Evolutionary conservation across 2,329 filamentous ascomycete genomes (phyloP).

Genomic region (Penicillium sp.): DNA sequence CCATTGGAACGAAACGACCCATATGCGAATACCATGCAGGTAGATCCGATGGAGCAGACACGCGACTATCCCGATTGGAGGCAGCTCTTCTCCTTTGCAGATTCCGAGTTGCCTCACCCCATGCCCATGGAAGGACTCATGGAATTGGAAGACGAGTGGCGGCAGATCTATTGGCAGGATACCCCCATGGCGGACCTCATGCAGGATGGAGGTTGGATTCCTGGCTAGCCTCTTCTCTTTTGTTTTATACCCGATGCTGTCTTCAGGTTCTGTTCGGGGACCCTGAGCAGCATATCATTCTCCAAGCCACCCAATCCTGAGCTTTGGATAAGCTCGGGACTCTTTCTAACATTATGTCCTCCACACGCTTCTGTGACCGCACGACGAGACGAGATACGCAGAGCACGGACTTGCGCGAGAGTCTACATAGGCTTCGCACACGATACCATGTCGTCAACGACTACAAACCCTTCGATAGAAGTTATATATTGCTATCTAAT

Average conservation of each 20-base stretch:
- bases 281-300: neutral
- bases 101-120: slow-evolving; percentile 35
- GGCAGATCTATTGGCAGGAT: slow-evolving; percentile 44
- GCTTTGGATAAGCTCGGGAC: neutral
- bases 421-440: slow-evolving; percentile 5
- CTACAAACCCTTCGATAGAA: slow-evolving; percentile 19
- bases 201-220: slow-evolving; percentile 39
- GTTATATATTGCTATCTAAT: slow-evolving; percentile 19
- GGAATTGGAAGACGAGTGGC: slow-evolving; percentile 43
- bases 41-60: slow-evolving; percentile 31
- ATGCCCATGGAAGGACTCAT: slow-evolving; percentile 37
- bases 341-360: neutral
- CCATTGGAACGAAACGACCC: slow-evolving; percentile 22
- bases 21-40: slow-evolving; percentile 24
- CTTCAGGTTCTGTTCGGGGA: neutral
- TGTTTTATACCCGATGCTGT: neutral
- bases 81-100: slow-evolving; percentile 40
- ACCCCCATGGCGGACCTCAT: slow-evolving; percentile 41
- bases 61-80: slow-evolving; percentile 40
- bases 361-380: slow-evolving; percentile 5
- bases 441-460: slow-evolving; percentile 21
- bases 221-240: slow-evolving; percentile 15
- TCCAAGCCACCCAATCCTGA: neutral
- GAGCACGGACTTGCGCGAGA: slow-evolving; percentile 13
- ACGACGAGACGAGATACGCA: slow-evolving; percentile 24